Percentiles rank a stretch among this genome's conserved stretches.
These are phyloP conservation scores for Pogostemon cablin DNA, from an alignment of 257 asterid species.

Conservation along the genomic window DNA sequence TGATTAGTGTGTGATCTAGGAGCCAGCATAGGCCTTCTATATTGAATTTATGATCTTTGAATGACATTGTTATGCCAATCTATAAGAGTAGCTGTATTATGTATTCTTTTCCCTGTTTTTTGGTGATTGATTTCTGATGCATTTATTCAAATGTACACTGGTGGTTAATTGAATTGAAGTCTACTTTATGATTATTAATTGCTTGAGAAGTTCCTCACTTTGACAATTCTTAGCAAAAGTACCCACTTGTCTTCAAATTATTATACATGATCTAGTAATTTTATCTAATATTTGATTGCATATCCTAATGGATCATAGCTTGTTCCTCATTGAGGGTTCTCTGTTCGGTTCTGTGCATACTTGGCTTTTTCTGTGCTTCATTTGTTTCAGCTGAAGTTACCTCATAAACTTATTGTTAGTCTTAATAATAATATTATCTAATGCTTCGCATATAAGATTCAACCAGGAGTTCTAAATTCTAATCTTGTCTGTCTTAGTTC, in stretches of 20 bases:
- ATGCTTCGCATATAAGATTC: neutral
- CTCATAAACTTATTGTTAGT: neutral
- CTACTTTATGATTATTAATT: neutral
- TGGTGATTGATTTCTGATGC: neutral
- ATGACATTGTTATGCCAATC: neutral
- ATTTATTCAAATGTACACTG: neutral
- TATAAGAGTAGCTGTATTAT: neutral
- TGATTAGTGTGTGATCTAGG: neutral
- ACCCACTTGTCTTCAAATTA: neutral
- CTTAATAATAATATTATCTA: neutral
- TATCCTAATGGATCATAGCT: neutral
- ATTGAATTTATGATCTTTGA: neutral
- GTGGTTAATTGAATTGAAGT: neutral
- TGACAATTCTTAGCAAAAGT: neutral
- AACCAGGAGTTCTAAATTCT: slow-evolving; percentile 14
- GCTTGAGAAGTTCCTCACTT: neutral
- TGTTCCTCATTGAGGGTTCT: slow-evolving; percentile 21
- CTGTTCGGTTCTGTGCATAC: neutral
- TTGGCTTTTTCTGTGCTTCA: neutral
- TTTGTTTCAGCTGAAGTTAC: neutral
- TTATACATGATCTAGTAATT: neutral
- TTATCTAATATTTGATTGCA: neutral
- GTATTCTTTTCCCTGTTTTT: neutral
- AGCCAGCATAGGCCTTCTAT: neutral
- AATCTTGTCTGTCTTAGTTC: slow-evolving; percentile 41